These are phyloP conservation scores for Cercospora sp. DNA, from an alignment of 2,329 filamentous ascomycete genomes.

Conservation along the genomic window DNA sequence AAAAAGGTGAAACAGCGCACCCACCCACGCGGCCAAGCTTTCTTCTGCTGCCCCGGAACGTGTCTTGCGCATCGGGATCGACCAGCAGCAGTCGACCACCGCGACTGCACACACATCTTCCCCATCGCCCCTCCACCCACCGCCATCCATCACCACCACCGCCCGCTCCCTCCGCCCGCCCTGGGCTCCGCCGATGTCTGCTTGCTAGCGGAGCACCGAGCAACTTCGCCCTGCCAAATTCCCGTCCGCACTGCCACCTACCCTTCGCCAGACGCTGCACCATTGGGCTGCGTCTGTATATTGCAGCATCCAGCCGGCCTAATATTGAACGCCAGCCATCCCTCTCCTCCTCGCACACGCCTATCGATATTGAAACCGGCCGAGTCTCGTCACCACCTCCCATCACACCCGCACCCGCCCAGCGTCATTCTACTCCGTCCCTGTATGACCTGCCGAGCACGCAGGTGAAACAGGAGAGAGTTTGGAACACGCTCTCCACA, in stretches of 20 bases:
- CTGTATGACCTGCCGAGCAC: conserved; percentile 15
- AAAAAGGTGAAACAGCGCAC: neutral
- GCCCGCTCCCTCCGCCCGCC: conserved; percentile 1
- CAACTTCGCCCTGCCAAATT: conserved; percentile 4
- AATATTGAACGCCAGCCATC: conserved; percentile 15
- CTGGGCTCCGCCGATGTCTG: conserved; percentile 7
- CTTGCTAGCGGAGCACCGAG: conserved; percentile 4
- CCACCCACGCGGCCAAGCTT: conserved; percentile 5
- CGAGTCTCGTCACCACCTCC: conserved; percentile 15
- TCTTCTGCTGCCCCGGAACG: neutral
- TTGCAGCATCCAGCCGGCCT: conserved; percentile 17
- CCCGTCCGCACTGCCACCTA: conserved; percentile 3
- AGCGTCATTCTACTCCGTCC: conserved; percentile 4
- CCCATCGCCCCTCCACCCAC: neutral
- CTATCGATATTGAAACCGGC: conserved; percentile 17
- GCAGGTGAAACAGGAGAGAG: conserved; percentile 22
- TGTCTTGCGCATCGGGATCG: neutral
- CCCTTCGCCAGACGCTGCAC: conserved; percentile 18
- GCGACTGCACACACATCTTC: conserved; percentile 5
- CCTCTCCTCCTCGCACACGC: conserved; percentile 8
- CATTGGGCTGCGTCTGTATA: conserved; percentile 13
- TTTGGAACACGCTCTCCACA: conserved; percentile 9
- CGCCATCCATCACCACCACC: neutral
- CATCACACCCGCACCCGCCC: conserved; percentile 4
- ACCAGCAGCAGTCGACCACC: conserved; percentile 8